Conservation (phyloP, 169 alveolate genomes). For the Neospora caninum region DNA sequence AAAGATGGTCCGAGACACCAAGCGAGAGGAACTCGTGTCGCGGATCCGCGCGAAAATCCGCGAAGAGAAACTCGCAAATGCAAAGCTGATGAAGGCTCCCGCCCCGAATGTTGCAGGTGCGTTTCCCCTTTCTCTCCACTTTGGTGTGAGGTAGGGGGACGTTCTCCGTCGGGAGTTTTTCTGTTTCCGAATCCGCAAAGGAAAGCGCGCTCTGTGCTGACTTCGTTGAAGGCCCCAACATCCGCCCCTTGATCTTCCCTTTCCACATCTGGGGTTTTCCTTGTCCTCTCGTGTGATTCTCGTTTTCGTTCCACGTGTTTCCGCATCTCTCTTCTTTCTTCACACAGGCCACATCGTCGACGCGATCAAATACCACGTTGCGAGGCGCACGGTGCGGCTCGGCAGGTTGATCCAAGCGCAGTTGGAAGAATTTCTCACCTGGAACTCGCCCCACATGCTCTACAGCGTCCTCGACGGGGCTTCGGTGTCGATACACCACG, state of each 20-base stretch:
- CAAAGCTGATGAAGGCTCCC: conserved; percentile 62
- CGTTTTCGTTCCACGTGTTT: neutral
- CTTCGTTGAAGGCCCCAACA: too few relatives aligned
- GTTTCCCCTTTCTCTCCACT: neutral
- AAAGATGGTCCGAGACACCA: conserved; percentile 6
- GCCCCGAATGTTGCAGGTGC: conserved; percentile 66
- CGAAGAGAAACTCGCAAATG: conserved; percentile 63
- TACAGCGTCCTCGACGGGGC: conserved; percentile 64
- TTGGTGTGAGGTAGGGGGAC: too few relatives aligned
- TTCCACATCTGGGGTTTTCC: neutral
- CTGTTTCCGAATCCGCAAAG: too few relatives aligned
- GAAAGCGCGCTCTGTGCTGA: too few relatives aligned
- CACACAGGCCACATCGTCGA: conserved; percentile 58
- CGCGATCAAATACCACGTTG: conserved; percentile 65
- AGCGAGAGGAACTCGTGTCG: conserved; percentile 56
- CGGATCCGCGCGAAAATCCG: conserved; percentile 65
- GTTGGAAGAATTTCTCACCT: conserved; percentile 66
- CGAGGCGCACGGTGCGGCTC: conserved; percentile 65
- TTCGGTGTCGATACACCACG: conserved; percentile 57
- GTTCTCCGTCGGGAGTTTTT: too few relatives aligned
- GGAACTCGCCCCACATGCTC: conserved; percentile 66
- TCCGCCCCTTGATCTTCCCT: too few relatives aligned
- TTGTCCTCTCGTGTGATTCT: neutral
- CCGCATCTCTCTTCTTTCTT: neutral
- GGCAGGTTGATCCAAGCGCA: conserved; percentile 66